A percentile compares a stretch with the other conserved stretches of the same genome.
Conservation (phyloP, 2,329 filamentous ascomycete genomes). For the Neofusicoccum umdonicola region DNA sequence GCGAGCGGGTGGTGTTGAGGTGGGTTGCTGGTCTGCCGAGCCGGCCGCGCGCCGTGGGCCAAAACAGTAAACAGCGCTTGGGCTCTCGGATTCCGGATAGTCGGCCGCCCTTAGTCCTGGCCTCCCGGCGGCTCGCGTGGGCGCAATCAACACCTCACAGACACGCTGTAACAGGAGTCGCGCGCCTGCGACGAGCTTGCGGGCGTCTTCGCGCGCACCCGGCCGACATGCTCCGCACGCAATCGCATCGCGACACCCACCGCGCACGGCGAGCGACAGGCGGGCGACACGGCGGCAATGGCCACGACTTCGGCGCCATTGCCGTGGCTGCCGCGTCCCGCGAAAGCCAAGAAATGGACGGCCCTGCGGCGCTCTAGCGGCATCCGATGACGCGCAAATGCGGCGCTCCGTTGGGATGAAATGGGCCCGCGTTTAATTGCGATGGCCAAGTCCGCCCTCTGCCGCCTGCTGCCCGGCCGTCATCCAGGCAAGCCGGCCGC, state of each 20-base stretch:
- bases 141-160: background rate
- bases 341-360: background rate
- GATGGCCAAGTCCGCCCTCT: background rate
- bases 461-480: background rate
- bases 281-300: background rate
- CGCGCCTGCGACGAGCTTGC: background rate
- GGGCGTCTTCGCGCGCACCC: background rate
- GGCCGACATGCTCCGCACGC: background rate
- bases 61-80: background rate
- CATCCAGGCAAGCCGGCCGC: too few relatives aligned
- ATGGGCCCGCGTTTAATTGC: slow-evolving; percentile 11
- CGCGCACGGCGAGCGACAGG: background rate
- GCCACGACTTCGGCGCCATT: background rate
- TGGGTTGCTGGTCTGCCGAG: too few relatives aligned
- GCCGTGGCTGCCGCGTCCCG: background rate
- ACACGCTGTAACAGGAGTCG: background rate
- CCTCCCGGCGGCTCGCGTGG: background rate
- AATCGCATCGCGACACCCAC: background rate
- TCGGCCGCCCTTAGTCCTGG: background rate
- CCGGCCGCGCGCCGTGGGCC: too few relatives aligned
- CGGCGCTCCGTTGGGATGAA: background rate
- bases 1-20: background rate
- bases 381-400: background rate
- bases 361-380: background rate
- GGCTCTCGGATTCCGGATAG: slow-evolving; percentile 1